Percentiles rank a stretch among this genome's conserved stretches.
phyloP scores from a whole-genome alignment of 108 stramenopile species.

The Nitzschia putrida region DNA sequence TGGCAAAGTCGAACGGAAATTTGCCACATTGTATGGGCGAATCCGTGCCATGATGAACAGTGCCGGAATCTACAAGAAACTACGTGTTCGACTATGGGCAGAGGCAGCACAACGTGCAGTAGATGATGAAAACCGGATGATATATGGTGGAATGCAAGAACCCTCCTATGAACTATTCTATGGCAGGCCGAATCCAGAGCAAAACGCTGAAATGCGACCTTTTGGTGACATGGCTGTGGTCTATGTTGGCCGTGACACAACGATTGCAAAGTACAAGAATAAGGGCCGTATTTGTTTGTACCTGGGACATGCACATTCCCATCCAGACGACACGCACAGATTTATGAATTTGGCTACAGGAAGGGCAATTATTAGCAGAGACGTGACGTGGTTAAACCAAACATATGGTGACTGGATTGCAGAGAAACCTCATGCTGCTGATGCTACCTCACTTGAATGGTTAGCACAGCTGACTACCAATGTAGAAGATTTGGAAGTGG shows the following conservation, averaged over 20 bases:
- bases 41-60: slow-evolving; percentile 1
- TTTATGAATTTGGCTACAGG: not conserved
- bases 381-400: not conserved
- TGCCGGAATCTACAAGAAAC: not conserved
- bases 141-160: not conserved
- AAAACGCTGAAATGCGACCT: too few species aligned
- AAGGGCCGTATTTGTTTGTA: not conserved
- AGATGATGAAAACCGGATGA: not conserved
- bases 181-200: too few species aligned
- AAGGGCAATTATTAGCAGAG: not conserved
- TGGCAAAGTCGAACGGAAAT: slow-evolving; percentile 26
- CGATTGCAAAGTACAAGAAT: slow-evolving; percentile 1
- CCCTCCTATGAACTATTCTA: too few species aligned
- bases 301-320: not conserved
- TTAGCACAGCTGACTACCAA: too few species aligned
- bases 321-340: not conserved
- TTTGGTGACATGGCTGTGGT: slow-evolving; percentile 15
- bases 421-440: too few species aligned
- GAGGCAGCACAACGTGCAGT: slow-evolving; percentile 1
- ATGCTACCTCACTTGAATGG: too few species aligned
- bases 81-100: slow-evolving; percentile 6
- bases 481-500: too few species aligned
- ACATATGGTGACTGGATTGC: too few species aligned
- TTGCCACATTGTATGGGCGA: too few species aligned
- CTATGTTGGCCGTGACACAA: too few species aligned